Evolutionary conservation across 2,329 filamentous ascomycete species (phyloP).

Genomic region (Magnaporthales sp.): DNA sequence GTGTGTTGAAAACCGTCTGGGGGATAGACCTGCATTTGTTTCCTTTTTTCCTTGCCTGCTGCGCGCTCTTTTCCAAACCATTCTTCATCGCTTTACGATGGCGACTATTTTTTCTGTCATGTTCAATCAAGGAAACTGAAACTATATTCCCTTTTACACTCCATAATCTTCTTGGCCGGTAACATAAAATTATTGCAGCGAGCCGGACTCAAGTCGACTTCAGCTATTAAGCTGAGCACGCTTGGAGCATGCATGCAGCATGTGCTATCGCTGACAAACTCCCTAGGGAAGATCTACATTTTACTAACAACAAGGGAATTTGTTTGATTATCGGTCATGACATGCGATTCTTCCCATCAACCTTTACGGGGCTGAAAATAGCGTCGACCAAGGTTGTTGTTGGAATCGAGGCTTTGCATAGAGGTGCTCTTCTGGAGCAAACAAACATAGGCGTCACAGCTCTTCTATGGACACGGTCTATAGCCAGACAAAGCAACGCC

Average conservation of each 20-base stretch:
- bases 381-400: too few species aligned
- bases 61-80: background rate
- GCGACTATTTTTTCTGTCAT: background rate
- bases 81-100: background rate
- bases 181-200: background rate
- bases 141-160: background rate
- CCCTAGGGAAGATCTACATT: background rate
- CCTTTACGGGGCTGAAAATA: background rate
- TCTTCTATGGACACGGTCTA: background rate
- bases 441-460: background rate
- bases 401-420: background rate
- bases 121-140: background rate
- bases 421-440: background rate
- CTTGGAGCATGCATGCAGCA: background rate
- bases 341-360: background rate
- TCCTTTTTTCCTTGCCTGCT: background rate
- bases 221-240: background rate
- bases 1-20: background rate
- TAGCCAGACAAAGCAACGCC: background rate
- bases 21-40: slow-evolving; percentile 5
- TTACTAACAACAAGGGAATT: background rate
- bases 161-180: background rate
- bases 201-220: background rate
- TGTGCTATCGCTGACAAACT: background rate
- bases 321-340: background rate